These are phyloP conservation scores for Calonectria pteridis DNA, from an alignment of 2,329 filamentous ascomycete genomes.

Conservation along the genomic window DNA sequence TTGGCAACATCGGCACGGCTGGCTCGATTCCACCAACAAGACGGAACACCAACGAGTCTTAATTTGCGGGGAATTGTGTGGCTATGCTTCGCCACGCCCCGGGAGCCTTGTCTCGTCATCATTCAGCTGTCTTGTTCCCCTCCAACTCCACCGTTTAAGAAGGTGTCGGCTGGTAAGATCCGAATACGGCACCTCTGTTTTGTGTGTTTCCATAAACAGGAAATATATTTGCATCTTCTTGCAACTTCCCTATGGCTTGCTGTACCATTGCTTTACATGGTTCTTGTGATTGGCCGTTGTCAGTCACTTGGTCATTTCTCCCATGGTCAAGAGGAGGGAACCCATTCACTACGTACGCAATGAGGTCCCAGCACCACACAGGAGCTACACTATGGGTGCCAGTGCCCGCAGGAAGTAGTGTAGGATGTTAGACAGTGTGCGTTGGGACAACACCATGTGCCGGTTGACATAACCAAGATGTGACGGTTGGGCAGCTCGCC, in stretches of 20 bases:
- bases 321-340: neutral
- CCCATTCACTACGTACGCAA: neutral
- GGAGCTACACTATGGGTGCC: neutral
- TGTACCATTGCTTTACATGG: neutral
- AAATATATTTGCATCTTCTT: slow-evolving; percentile 10
- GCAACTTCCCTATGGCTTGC: neutral
- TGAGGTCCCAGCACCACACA: neutral
- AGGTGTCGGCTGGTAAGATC: neutral
- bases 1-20: neutral
- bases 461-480: neutral
- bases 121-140: slow-evolving; percentile 16
- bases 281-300: neutral
- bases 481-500: slow-evolving; percentile 4
- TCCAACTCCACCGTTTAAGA: neutral
- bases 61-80: slow-evolving; percentile 30
- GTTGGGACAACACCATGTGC: neutral
- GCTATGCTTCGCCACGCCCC: slow-evolving; percentile 44
- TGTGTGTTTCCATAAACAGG: slow-evolving; percentile 15
- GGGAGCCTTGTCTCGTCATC: slow-evolving; percentile 35
- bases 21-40: slow-evolving; percentile 7
- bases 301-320: neutral
- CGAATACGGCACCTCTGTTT: slow-evolving; percentile 4
- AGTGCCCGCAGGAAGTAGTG: neutral
- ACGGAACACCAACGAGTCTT: neutral
- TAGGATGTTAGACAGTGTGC: neutral